These are phyloP conservation scores for Xerocomus nothofagi DNA, from an alignment of 1,284 basidiomycete genomes.

Conservation along the genomic window DNA sequence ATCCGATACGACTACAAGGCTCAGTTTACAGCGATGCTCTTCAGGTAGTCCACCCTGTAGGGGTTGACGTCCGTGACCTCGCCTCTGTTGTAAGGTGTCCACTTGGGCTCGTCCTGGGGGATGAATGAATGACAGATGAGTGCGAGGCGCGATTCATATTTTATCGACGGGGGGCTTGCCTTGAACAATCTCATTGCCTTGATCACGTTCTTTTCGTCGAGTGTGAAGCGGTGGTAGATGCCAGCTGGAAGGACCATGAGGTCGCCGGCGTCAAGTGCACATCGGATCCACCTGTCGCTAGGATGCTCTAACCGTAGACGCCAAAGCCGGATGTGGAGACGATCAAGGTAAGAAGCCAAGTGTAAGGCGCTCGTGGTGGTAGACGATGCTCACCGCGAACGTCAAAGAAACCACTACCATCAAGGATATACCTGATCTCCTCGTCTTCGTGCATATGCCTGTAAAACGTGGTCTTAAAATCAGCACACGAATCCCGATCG, in stretches of 20 bases:
- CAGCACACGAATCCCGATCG: neutral
- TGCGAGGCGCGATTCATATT: neutral
- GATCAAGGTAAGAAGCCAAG: neutral
- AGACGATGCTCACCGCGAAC: slow-evolving; percentile 58
- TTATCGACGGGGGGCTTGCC: slow-evolving; percentile 37
- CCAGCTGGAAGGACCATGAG: slow-evolving; percentile 74
- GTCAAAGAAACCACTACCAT: slow-evolving; percentile 85
- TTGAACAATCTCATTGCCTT: slow-evolving; percentile 79
- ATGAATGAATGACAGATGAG: neutral
- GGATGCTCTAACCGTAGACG: slow-evolving; percentile 41
- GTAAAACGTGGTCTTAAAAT: slow-evolving; percentile 3
- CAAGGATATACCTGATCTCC: slow-evolving; percentile 84
- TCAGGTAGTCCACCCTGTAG: slow-evolving; percentile 63
- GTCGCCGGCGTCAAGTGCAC: slow-evolving; percentile 68
- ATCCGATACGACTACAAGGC: neutral
- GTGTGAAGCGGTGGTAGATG: slow-evolving; percentile 86
- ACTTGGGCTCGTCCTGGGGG: slow-evolving; percentile 83
- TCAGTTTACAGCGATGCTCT: slow-evolving; percentile 40
- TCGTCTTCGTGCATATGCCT: slow-evolving; percentile 92
- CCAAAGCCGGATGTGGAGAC: neutral
- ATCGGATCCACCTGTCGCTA: slow-evolving; percentile 72
- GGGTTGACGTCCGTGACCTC: slow-evolving; percentile 61
- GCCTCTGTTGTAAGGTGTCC: slow-evolving; percentile 73
- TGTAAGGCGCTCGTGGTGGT: too few species aligned
- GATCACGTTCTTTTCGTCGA: slow-evolving; percentile 68